Evolutionary conservation across 352 stramenopile genomes (phyloP), one percentile per base, ranked within the genome.

Genomic region (Phytophthora constricta): DNA sequence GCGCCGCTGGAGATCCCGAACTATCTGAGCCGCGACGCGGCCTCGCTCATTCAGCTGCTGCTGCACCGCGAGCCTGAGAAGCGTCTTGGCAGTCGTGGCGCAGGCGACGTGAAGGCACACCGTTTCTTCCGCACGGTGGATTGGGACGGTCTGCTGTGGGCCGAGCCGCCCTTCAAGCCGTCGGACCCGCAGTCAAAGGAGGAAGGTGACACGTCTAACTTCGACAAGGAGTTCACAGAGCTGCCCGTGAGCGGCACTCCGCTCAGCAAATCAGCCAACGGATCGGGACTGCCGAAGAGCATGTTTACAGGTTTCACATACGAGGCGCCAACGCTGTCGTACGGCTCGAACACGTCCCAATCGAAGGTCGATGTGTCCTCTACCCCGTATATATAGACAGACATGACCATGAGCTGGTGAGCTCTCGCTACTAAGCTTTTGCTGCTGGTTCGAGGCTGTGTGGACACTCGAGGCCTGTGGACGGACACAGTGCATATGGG

Each of bases 271-370:
- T 89, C 83, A 43, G 79, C 71, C 17, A 70, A 73, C 10, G 77
- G 82, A 4, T 88, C 78, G 3, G 80, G 76, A 9, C 57, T 95
- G 14, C 85, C 87, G 11, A 86, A 87, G 45, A 92, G 80, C 67
- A 94, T 93, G 87, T 96, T 96, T 62, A 89, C 77, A 58, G 86
- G 86, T 64, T 96, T 96, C 64, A 96, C 87, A 62, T 96, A 94
- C 72, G 87, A 96, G 67, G 86, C 87, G 33, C 86, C 87, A 45
- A 86, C 80, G 39, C 75, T 93, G 57, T 95, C 87, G 42, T 92
- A 89, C 62, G 87, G 87, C 64, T 95, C 87, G 31, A 87, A 95
- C 78, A 93, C 87, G 56, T 93, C 85, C 48, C 87, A 93, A 74
- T 95, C 85, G 49, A 93, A 95, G 70, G 85, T 93, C 25, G 87